A percentile compares a stretch with the other conserved stretches of the same genome.
These are phyloP conservation scores for Viridothelium virens DNA, from an alignment of 495 filamentous ascomycete genomes.

Conservation along the genomic window DNA sequence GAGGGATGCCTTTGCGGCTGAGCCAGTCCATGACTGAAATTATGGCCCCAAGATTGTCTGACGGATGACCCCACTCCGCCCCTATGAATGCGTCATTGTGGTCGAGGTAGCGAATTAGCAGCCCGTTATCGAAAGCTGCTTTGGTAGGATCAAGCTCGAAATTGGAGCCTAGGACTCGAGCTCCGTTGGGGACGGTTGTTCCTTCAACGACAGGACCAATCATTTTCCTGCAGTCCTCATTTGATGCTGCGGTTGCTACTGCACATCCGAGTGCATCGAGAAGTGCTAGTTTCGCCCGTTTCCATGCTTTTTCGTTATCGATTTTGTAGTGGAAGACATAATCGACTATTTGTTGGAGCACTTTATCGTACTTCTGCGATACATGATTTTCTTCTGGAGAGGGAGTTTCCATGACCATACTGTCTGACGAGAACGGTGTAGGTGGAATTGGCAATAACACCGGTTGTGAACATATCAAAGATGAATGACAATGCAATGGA, in stretches of 20 bases:
- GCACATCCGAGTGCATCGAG: constrained; percentile 96
- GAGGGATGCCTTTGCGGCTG: constrained; percentile 69
- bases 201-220: constrained; percentile 86
- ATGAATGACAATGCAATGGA: too few species aligned
- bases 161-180: constrained; percentile 80
- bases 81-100: constrained; percentile 99
- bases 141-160: constrained; percentile 93
- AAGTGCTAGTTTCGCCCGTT: constrained; percentile 54
- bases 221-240: constrained; percentile 84
- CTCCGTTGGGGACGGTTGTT: constrained; percentile 86
- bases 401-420: too few species aligned
- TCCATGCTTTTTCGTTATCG: constrained; percentile 87
- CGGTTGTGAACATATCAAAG: too few species aligned
- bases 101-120: constrained; percentile 97
- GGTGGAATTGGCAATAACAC: too few species aligned
- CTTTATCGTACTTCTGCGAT: too few species aligned
- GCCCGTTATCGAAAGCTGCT: constrained; percentile 95
- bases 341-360: constrained; percentile 58
- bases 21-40: constrained; percentile 96
- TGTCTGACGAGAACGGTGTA: too few species aligned
- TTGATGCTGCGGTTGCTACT: constrained; percentile 81
- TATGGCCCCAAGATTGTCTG: constrained; percentile 93
- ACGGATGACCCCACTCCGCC: constrained; percentile 97
- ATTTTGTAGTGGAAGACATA: constrained; percentile 91
- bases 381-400: too few species aligned